Percentiles rank a stretch among this genome's conserved stretches.
These are phyloP conservation scores for Teratosphaeria pseudoeucalypti DNA, from an alignment of 2,329 filamentous ascomycete genomes.

Conservation along the genomic window DNA sequence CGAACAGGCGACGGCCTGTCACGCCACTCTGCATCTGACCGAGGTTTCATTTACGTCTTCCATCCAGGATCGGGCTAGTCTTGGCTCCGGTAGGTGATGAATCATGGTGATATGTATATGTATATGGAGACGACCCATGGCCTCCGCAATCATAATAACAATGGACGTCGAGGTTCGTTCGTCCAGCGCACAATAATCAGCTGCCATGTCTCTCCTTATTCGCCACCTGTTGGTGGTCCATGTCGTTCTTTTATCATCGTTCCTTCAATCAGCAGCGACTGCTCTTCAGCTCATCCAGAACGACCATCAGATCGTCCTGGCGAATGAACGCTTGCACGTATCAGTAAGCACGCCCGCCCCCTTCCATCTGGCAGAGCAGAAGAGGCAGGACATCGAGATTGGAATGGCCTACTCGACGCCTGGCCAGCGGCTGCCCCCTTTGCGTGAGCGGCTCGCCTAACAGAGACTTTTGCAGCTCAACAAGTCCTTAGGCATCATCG, in stretches of 20 bases:
- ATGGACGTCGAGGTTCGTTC: too few relatives aligned
- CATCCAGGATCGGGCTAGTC: background rate
- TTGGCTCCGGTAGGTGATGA: background rate
- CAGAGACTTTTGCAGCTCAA: conserved; percentile 7
- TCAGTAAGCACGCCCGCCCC: conserved; percentile 19
- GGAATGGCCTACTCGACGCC: too few relatives aligned
- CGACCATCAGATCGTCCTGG: conserved; percentile 24
- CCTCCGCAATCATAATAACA: too few relatives aligned
- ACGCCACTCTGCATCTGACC: background rate
- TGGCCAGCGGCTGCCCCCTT: background rate
- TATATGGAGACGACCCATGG: background rate
- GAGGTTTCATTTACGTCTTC: background rate
- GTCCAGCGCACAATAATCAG: background rate
- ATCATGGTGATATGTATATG: background rate
- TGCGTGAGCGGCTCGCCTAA: background rate
- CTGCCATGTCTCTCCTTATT: background rate
- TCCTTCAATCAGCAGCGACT: background rate
- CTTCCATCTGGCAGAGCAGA: background rate
- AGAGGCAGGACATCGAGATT: too few relatives aligned
- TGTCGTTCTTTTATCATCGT: background rate
- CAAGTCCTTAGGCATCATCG: conserved; percentile 33
- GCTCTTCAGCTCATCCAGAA: conserved; percentile 22
- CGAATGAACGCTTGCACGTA: conserved; percentile 36
- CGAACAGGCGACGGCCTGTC: background rate
- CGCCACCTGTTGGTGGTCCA: background rate